These are phyloP conservation scores for Hyphopichia wangnamkhiaoensis DNA, from an alignment of 1,139 yeast genomes.

Conservation along the genomic window DNA sequence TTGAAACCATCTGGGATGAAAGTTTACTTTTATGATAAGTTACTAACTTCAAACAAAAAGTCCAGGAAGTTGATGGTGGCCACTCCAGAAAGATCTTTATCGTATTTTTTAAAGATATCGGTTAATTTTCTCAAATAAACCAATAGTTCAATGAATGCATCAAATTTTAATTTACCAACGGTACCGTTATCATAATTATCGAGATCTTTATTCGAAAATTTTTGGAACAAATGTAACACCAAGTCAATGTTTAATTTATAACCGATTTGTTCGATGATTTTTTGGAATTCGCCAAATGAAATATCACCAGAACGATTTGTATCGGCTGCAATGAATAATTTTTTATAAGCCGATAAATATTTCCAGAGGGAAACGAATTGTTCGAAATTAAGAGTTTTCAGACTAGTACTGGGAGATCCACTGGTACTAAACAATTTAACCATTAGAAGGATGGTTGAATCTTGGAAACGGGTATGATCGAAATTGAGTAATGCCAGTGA, in stretches of 20 bases:
- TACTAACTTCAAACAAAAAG: conserved; percentile 65
- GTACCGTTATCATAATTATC: conserved; percentile 30
- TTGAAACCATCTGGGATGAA: background rate
- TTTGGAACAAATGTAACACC: conserved; percentile 61
- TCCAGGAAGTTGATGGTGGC: conserved; percentile 79
- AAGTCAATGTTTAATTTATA: conserved; percentile 64
- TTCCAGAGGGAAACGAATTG: conserved; percentile 76
- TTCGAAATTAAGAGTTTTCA: conserved; percentile 51
- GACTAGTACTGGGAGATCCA: conserved; percentile 41
- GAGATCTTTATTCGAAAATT: conserved; percentile 49
- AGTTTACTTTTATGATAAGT: conserved; percentile 20
- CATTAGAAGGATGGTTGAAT: conserved; percentile 65
- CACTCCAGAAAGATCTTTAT: conserved; percentile 71
- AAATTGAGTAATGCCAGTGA: conserved; percentile 64
- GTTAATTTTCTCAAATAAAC: conserved; percentile 78
- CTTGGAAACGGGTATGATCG: conserved; percentile 63
- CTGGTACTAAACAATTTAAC: conserved; percentile 57
- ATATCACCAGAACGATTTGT: conserved; percentile 61
- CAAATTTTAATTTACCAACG: conserved; percentile 70
- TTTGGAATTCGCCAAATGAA: conserved; percentile 66
- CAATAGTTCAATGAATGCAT: conserved; percentile 77
- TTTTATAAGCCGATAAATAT: conserved; percentile 70
- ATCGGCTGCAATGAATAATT: conserved; percentile 66
- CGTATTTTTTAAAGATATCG: conserved; percentile 76
- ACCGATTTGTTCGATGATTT: conserved; percentile 70